Evolutionary conservation across 768 basidiomycete species (phyloP).

Genomic region (Pulveroboletus sp.): DNA sequence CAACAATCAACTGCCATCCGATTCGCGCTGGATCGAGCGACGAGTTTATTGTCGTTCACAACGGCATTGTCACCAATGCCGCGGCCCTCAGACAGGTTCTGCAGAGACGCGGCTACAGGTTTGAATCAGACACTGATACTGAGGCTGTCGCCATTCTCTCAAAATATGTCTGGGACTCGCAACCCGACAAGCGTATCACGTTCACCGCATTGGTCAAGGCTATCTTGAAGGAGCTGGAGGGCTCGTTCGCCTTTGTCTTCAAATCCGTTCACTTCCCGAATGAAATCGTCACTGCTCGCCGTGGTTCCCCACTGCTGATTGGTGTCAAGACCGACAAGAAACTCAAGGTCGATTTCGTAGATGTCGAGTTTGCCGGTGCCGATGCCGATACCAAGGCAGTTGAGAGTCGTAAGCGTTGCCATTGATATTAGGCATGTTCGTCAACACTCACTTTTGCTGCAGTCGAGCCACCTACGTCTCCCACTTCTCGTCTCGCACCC

Average conservation of each 20-base stretch:
- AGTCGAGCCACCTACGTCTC: slow-evolving; percentile 47
- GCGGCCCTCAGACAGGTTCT: slow-evolving; percentile 85
- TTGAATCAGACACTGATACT: slow-evolving; percentile 95
- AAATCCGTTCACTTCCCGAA: slow-evolving; percentile 95
- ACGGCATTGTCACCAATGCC: slow-evolving; percentile 97
- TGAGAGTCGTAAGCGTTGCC: slow-evolving; percentile 37
- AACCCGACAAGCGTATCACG: slow-evolving; percentile 74
- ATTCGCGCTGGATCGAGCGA: slow-evolving; percentile 73
- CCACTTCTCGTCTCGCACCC: slow-evolving; percentile 65
- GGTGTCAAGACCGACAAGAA: slow-evolving; percentile 99
- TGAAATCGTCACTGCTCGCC: slow-evolving; percentile 91
- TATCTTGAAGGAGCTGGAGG: slow-evolving; percentile 95
- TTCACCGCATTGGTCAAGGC: slow-evolving; percentile 94
- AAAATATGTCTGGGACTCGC: slow-evolving; percentile 96
- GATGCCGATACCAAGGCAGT: slow-evolving; percentile 47
- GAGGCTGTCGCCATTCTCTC: slow-evolving; percentile 94
- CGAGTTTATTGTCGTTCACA: slow-evolving; percentile 95
- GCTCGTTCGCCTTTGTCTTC: slow-evolving; percentile 99
- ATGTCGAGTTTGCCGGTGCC: slow-evolving; percentile 88
- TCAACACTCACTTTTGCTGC: slow-evolving; percentile 3
- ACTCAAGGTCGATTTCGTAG: slow-evolving; percentile 99
- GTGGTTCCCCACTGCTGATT: slow-evolving; percentile 92
- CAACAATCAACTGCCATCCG: slow-evolving; percentile 89
- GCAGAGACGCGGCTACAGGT: slow-evolving; percentile 92
- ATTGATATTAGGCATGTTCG: not conserved